These are phyloP conservation scores for Porcisia hertigi DNA, from an alignment of 208 protist species.

Conservation along the genomic window DNA sequence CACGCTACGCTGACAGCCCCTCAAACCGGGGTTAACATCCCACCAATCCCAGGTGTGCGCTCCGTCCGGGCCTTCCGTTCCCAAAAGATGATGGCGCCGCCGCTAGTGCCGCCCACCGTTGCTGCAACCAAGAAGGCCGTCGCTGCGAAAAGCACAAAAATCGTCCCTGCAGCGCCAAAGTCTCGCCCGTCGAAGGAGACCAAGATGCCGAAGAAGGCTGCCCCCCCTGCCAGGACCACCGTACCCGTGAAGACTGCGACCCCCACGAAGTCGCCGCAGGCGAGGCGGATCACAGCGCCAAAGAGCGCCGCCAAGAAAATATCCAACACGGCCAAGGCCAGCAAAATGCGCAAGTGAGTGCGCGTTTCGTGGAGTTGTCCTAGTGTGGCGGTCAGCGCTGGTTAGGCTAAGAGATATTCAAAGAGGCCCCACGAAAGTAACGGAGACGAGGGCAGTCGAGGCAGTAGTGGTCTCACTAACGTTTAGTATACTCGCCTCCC, in stretches of 20 bases:
- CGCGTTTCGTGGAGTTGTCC: background rate
- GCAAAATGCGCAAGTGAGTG: conserved; percentile 9
- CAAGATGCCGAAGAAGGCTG: conserved; percentile 22
- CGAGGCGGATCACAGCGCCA: background rate
- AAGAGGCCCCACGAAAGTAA: background rate
- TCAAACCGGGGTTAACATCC: conserved; percentile 17
- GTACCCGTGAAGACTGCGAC: background rate
- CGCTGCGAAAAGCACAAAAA: conserved; percentile 6
- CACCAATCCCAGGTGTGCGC: conserved; percentile 37
- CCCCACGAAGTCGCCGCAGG: background rate
- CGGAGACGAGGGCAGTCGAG: background rate
- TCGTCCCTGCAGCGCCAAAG: conserved; percentile 7
- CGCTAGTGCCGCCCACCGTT: background rate
- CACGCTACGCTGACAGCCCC: conserved; percentile 10
- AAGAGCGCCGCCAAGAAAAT: conserved; percentile 23
- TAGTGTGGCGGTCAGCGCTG: background rate
- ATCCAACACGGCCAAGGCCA: conserved; percentile 15
- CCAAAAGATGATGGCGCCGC: conserved; percentile 21
- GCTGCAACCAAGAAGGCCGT: conserved; percentile 20
- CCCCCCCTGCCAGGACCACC: background rate
- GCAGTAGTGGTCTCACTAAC: background rate
- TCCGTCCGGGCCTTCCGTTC: conserved; percentile 23
- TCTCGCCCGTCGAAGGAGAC: conserved; percentile 7
- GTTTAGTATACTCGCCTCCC: too few species aligned
- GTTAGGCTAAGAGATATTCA: background rate